Evolutionary conservation across 257 asterid species (phyloP).

Genomic region (Solanum neorickii): DNA sequence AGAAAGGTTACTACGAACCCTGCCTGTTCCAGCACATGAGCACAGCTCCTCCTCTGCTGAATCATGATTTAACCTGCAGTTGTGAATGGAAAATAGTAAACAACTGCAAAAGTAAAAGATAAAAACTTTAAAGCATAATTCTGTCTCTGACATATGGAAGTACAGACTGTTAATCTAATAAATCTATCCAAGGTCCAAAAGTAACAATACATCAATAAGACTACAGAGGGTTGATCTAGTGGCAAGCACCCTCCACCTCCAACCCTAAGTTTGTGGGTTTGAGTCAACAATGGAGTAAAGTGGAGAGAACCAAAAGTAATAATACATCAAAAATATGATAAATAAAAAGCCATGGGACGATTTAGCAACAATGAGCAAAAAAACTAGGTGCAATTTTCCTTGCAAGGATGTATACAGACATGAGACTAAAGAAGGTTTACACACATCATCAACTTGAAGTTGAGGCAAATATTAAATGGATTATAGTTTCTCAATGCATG

Average conservation of each 20-base stretch:
- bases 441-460: not conserved
- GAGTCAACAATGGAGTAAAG: not conserved
- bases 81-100: not conserved
- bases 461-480: not conserved
- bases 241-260: not conserved
- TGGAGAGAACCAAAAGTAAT: not conserved
- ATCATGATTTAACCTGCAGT: constrained; percentile 37
- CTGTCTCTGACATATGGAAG: not conserved
- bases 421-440: not conserved
- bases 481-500: not conserved
- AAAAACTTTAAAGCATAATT: not conserved
- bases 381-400: not conserved
- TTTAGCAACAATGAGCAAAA: not conserved
- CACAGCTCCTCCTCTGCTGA: constrained; percentile 56
- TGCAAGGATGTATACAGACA: not conserved
- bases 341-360: not conserved
- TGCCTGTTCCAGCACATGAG: constrained; percentile 26
- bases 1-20: constrained; percentile 11
- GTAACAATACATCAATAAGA: not conserved
- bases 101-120: not conserved
- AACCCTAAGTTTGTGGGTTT: not conserved
- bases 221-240: not conserved
- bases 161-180: not conserved
- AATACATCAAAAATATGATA: not conserved
- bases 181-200: not conserved